phyloP scores from a whole-genome alignment of 75 land plant species.

The Larix kaempferi region DNA sequence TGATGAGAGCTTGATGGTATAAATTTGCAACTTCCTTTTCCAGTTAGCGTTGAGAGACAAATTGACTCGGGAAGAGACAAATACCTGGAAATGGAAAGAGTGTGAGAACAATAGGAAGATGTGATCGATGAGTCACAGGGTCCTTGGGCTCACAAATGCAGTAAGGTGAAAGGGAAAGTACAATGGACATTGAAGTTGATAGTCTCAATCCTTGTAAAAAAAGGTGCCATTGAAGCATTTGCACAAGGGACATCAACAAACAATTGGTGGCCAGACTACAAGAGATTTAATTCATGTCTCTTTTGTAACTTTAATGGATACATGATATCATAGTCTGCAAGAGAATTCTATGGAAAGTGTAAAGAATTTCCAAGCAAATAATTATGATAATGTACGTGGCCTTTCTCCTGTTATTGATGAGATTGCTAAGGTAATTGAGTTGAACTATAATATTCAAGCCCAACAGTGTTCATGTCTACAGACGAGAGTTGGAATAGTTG shows the following conservation, averaged over 20 bases:
- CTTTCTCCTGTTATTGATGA: constrained; percentile 38
- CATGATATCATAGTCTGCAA: constrained; percentile 53
- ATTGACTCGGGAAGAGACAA: no score
- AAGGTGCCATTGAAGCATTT: constrained; percentile 26
- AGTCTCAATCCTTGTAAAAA: no score
- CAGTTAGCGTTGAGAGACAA: no score
- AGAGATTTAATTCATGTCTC: constrained; percentile 69
- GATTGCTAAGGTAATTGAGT: constrained; percentile 42
- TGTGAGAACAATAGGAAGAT: no score
- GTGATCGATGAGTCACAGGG: no score
- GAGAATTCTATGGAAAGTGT: constrained; percentile 97
- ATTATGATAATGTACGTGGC: constrained; percentile 57
- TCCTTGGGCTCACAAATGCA: no score
- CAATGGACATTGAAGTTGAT: no score
- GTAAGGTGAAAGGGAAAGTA: no score
- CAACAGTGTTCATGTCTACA: constrained; percentile 63
- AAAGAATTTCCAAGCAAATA: constrained; percentile 72
- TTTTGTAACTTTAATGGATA: constrained; percentile 89
- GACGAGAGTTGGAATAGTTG: constrained; percentile 34
- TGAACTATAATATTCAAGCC: constrained; percentile 58
- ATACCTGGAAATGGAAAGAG: no score
- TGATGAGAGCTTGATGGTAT: no score
- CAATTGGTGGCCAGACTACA: constrained; percentile 23
- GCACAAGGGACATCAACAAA: constrained; percentile 34
- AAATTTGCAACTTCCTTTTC: no score